These are phyloP conservation scores for Didymosphaeria variabile DNA, from an alignment of 2,329 filamentous ascomycete species.

Conservation along the genomic window DNA sequence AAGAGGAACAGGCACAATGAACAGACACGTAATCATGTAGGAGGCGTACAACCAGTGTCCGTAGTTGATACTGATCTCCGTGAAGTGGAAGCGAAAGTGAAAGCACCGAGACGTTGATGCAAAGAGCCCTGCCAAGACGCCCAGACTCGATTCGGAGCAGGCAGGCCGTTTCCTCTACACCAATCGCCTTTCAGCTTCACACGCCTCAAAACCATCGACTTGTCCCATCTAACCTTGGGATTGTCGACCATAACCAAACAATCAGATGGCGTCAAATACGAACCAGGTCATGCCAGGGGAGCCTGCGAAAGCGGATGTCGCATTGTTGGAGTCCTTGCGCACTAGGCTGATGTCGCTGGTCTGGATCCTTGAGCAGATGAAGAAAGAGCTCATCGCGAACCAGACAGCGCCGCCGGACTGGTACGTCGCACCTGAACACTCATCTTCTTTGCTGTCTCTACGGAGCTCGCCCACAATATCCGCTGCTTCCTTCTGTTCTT, in stretches of 20 bases:
- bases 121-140: slow-evolving; percentile 8
- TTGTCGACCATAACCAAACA: neutral
- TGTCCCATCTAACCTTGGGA: neutral
- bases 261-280: slow-evolving; percentile 7
- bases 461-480: no score
- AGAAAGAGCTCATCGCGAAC: slow-evolving; percentile 18
- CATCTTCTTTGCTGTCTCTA: neutral
- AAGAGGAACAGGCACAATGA: neutral
- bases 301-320: slow-evolving; percentile 17
- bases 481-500: neutral
- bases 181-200: slow-evolving; percentile 21
- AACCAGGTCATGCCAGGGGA: slow-evolving; percentile 11
- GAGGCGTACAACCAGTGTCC: neutral
- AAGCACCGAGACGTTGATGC: neutral
- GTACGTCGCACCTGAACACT: slow-evolving; percentile 40
- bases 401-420: slow-evolving; percentile 22
- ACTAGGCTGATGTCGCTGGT: slow-evolving; percentile 25
- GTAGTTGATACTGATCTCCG: neutral
- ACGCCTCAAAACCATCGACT: slow-evolving; percentile 7
- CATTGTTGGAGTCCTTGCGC: slow-evolving; percentile 24
- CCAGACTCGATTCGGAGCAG: slow-evolving; percentile 4
- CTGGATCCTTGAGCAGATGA: slow-evolving; percentile 23
- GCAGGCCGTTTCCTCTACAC: slow-evolving; percentile 11
- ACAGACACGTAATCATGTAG: neutral
- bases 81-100: neutral